Conservation (phyloP, 129 eudicot genomes). For the Calendula officinalis region DNA sequence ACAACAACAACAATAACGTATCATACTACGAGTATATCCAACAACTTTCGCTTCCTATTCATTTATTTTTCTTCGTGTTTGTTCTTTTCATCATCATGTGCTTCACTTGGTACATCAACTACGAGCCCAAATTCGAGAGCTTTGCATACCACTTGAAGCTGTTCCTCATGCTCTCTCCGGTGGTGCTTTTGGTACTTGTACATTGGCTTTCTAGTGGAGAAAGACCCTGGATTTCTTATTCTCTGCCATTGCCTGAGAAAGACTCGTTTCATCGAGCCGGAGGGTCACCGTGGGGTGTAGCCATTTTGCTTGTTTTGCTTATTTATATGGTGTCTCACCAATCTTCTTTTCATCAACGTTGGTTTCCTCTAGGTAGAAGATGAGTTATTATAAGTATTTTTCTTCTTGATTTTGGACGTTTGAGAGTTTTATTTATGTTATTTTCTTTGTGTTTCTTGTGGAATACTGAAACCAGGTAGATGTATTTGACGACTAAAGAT, state of each 20-base stretch:
- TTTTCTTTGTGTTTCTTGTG: neutral
- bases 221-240: constrained; percentile 28
- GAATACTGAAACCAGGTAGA: neutral
- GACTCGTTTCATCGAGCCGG: constrained; percentile 64
- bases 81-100: constrained; percentile 45
- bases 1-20: constrained; percentile 34
- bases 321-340: constrained; percentile 56
- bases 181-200: constrained; percentile 51
- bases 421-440: constrained; percentile 7
- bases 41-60: constrained; percentile 52
- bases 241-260: constrained; percentile 50
- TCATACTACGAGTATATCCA: constrained; percentile 55
- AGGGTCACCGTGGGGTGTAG: constrained; percentile 75
- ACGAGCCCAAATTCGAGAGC: constrained; percentile 51
- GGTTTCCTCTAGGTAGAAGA: constrained; percentile 60
- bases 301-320: constrained; percentile 48
- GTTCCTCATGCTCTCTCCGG: constrained; percentile 44
- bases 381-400: neutral
- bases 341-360: constrained; percentile 49
- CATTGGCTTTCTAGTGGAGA: constrained; percentile 54
- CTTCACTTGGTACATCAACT: constrained; percentile 72
- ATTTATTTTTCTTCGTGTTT: constrained; percentile 50
- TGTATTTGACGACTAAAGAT: neutral
- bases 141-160: constrained; percentile 48
- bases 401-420: neutral